Percentiles rank a stretch among this genome's conserved stretches.
Evolutionary conservation across 2,329 filamentous ascomycete genomes (phyloP).

Genomic region (Fusarium nanum): DNA sequence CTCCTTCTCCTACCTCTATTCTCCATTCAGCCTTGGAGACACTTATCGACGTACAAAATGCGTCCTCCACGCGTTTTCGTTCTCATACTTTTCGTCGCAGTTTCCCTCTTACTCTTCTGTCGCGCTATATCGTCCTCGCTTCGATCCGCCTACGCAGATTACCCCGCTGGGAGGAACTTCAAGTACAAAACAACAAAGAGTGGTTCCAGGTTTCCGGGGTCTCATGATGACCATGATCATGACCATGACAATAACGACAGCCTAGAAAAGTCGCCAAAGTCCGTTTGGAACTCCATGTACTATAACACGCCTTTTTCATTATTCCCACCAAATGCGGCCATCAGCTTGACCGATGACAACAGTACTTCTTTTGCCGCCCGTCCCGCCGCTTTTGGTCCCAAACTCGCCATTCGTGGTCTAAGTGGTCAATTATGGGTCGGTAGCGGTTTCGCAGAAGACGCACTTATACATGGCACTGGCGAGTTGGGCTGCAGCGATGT

Average conservation of each 20-base stretch:
- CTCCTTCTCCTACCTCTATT: neutral
- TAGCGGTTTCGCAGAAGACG: slow-evolving; percentile 88
- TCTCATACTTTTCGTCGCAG: slow-evolving; percentile 64
- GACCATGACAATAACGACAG: neutral
- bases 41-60: slow-evolving; percentile 55
- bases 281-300: slow-evolving; percentile 67
- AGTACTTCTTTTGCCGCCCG: slow-evolving; percentile 95
- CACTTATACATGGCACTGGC: slow-evolving; percentile 72
- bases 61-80: slow-evolving; percentile 66
- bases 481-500: slow-evolving; percentile 97
- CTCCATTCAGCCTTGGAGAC: slow-evolving; percentile 13
- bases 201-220: slow-evolving; percentile 20
- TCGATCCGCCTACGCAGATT: slow-evolving; percentile 45
- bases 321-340: slow-evolving; percentile 94
- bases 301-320: slow-evolving; percentile 84
- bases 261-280: slow-evolving; percentile 36
- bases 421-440: slow-evolving; percentile 95
- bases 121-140: slow-evolving; percentile 60
- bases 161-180: slow-evolving; percentile 45
- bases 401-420: slow-evolving; percentile 78
- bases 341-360: slow-evolving; percentile 97
- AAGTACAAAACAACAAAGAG: slow-evolving; percentile 37
- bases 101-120: slow-evolving; percentile 66
- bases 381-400: slow-evolving; percentile 91
- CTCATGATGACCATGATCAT: slow-evolving; percentile 18